These are phyloP conservation scores for Aspergillus chevalieri DNA, from an alignment of 2,329 filamentous ascomycete species.

Conservation along the genomic window DNA sequence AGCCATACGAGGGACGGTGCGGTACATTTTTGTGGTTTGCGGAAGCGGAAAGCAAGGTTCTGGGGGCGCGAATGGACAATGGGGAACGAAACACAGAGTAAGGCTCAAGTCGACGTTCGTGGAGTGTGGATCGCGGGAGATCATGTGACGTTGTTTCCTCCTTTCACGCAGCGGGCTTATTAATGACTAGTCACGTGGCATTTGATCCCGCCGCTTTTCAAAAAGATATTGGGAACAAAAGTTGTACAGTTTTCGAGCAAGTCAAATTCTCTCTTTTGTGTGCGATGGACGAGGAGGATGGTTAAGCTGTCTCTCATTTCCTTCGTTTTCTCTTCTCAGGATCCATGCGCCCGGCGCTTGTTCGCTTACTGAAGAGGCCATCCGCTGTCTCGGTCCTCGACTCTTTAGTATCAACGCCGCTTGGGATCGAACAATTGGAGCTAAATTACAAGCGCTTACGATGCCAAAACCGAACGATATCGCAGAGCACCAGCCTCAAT, in stretches of 20 bases:
- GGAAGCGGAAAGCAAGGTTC: slow-evolving; percentile 16
- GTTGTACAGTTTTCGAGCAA: not conserved
- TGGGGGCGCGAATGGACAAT: slow-evolving; percentile 21
- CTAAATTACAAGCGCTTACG: slow-evolving; percentile 20
- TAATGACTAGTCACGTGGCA: slow-evolving; percentile 16
- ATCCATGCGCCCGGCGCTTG: slow-evolving; percentile 39
- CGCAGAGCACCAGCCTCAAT: slow-evolving; percentile 5
- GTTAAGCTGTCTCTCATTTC: slow-evolving; percentile 14
- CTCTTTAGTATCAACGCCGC: slow-evolving; percentile 22
- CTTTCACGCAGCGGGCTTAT: slow-evolving; percentile 19
- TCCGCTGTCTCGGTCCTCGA: slow-evolving; percentile 35
- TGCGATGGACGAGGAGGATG: slow-evolving; percentile 22
- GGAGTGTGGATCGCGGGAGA: slow-evolving; percentile 14
- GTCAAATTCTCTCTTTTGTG: not conserved
- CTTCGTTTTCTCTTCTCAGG: slow-evolving; percentile 10
- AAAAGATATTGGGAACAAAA: not conserved
- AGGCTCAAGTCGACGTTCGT: slow-evolving; percentile 22
- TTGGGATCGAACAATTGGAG: slow-evolving; percentile 29
- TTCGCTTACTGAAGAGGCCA: slow-evolving; percentile 38
- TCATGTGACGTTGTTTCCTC: slow-evolving; percentile 30
- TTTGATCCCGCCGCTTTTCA: not conserved
- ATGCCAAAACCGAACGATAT: slow-evolving; percentile 19
- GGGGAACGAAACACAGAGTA: slow-evolving; percentile 16
- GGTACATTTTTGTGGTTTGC: slow-evolving; percentile 35
- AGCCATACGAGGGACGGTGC: slow-evolving; percentile 38